Evolutionary conservation across 345 rosid genomes (phyloP).

Genomic region (Brassica cretica): DNA sequence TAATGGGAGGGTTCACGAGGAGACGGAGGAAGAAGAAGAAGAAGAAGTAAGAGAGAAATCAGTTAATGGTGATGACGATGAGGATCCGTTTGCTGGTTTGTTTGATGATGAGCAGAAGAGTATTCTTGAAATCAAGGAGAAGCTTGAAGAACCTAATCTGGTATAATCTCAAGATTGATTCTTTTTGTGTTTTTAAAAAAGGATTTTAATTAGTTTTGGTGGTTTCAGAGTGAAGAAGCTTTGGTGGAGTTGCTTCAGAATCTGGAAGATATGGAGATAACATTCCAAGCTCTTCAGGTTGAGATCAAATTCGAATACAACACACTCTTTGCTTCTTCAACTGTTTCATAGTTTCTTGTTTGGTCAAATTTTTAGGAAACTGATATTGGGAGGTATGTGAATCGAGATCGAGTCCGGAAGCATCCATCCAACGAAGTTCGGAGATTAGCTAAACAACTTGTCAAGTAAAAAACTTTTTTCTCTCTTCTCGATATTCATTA

Average conservation of each 20-base stretch:
- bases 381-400: slow-evolving; percentile 49
- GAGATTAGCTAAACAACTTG: slow-evolving; percentile 84
- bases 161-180: slow-evolving; percentile 21
- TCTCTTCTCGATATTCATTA: background rate
- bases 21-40: slow-evolving; percentile 41
- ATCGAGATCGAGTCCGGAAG: slow-evolving; percentile 56
- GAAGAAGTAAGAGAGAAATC: slow-evolving; percentile 54
- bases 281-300: slow-evolving; percentile 86
- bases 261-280: slow-evolving; percentile 93
- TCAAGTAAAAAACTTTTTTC: slow-evolving; percentile 36
- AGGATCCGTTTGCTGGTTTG: slow-evolving; percentile 86
- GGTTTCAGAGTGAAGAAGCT: slow-evolving; percentile 75
- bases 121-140: slow-evolving; percentile 78
- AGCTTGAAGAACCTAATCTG: slow-evolving; percentile 89
- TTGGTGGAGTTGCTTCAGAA: slow-evolving; percentile 89
- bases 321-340: background rate
- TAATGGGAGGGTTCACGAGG: slow-evolving; percentile 43
- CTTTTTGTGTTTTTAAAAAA: slow-evolving; percentile 11
- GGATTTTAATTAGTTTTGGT: slow-evolving; percentile 14
- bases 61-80: slow-evolving; percentile 45
- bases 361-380: slow-evolving; percentile 10
- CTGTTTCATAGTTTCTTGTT: too few relatives aligned
- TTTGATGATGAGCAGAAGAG: slow-evolving; percentile 92
- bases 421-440: slow-evolving; percentile 72
- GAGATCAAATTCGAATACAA: background rate